A percentile compares a stretch with the other conserved stretches of the same genome.
Conservation (phyloP, 2,329 filamentous ascomycete genomes). For the Penicillium expansum region DNA sequence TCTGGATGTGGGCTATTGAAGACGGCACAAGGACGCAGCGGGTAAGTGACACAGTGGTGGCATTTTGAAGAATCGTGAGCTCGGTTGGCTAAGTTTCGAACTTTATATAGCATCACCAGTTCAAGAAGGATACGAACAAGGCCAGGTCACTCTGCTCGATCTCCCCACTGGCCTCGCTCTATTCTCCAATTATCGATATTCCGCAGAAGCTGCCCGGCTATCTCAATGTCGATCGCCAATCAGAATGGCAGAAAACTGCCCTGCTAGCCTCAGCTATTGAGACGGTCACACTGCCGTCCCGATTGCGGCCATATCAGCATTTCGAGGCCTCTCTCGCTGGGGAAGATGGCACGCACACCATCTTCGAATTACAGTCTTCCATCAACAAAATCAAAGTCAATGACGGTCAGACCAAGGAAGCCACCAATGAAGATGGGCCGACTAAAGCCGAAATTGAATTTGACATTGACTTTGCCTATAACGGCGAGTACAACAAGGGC, state of each 20-base stretch:
- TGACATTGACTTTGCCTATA: constrained; percentile 41
- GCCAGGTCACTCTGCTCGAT: constrained; percentile 69
- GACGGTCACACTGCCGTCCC: constrained; percentile 71
- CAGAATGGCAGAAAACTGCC: constrained; percentile 77
- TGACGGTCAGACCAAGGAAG: constrained; percentile 1
- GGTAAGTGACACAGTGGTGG: constrained; percentile 41
- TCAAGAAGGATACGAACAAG: constrained; percentile 68
- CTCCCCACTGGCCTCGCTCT: constrained; percentile 68
- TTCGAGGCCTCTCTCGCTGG: constrained; percentile 51
- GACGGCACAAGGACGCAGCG: constrained; percentile 56
- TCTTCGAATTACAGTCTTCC: constrained; percentile 71
- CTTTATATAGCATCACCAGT: constrained; percentile 54
- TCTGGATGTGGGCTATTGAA: constrained; percentile 86
- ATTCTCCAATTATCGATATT: constrained; percentile 70
- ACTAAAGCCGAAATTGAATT: constrained; percentile 31
- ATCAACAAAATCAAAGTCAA: constrained; percentile 42
- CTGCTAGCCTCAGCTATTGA: constrained; percentile 75
- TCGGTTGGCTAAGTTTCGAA: constrained; percentile 28
- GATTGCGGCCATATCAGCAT: constrained; percentile 45
- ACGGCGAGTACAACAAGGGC: constrained; percentile 23
- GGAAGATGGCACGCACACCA: constrained; percentile 68
- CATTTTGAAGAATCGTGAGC: not conserved
- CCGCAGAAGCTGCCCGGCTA: constrained; percentile 57
- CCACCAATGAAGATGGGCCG: constrained; percentile 10
- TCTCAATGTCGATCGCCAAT: constrained; percentile 60